Percentiles rank a stretch among this genome's conserved stretches.
phyloP scores from a whole-genome alignment of 768 basidiomycete species.

The Cystobasidium onofrii region DNA sequence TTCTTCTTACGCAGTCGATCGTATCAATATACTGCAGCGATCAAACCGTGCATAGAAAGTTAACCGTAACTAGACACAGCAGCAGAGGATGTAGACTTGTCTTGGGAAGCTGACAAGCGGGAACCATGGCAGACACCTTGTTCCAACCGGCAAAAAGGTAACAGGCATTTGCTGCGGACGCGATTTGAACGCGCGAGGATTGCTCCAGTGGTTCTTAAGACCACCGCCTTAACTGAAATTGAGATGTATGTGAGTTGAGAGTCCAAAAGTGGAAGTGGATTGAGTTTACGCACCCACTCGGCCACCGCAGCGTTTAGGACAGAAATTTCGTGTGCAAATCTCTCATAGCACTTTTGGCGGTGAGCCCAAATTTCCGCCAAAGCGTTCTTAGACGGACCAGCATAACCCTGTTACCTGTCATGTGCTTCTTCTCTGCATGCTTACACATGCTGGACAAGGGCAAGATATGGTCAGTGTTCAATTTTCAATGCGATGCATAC shows the following conservation, averaged over 20 bases:
- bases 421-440: background rate
- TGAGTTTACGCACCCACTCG: background rate
- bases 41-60: too few species aligned
- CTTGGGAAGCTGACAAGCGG: too few species aligned
- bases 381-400: too few species aligned
- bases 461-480: slow-evolving; percentile 11
- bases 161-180: background rate
- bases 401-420: background rate
- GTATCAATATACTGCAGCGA: too few species aligned
- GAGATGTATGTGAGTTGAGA: background rate
- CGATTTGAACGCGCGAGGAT: background rate
- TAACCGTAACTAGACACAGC: too few species aligned
- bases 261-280: background rate
- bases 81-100: too few species aligned
- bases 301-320: background rate
- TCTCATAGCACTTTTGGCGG: too few species aligned
- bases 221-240: background rate
- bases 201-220: slow-evolving; percentile 1
- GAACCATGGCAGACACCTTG: background rate
- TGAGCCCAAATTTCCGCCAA: too few species aligned
- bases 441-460: slow-evolving; percentile 21
- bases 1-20: too few species aligned
- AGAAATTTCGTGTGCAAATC: too few species aligned
- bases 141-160: background rate
- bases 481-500: background rate